Base-by-base conservation (phyloP, 768 basidiomycete species). In the Strobilomyces dryophilus region DNA sequence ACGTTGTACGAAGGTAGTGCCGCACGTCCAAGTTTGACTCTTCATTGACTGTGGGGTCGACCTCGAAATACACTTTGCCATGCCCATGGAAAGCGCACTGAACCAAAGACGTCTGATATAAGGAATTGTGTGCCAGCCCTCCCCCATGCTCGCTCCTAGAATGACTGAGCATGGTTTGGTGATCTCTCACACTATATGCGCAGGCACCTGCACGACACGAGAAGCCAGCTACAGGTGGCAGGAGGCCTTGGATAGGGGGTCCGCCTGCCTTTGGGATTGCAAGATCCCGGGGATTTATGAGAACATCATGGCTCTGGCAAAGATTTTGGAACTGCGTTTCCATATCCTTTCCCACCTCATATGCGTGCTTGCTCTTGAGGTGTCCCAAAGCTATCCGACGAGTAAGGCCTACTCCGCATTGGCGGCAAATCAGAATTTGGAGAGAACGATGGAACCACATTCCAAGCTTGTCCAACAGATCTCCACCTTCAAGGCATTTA, bases 381-480 rank as follows among this genome's bases (percentile, higher is more conserved):
- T 49, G 48, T n/a, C 48, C 48, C 18, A 42, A 32, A 1, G 29
- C 40, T 0, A 20, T 42, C 31, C 15, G 31, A 1, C 20, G 24
- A 4, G 48, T 49, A 21, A 49, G 48, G 40, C 48, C 48, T 1
- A 42, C 48, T 24, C n/a, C 3, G 15, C 48, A 49, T 4, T 24
- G 40, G 4, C 31, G 40, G 5, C 48, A 49, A 49, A 49, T 42
- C 31, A 49, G 40, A 42, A 49, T 49, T 26, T 4, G 29, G 17
- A 49, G 48, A 42, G 48, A 18, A 32, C 29, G 10, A n/a, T 49
- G 48, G 40, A 49, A n/a, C 48, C 48, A 49, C 39, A 49, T 49
- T 34, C 48, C 40, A 2, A 49, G 48, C 20, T 24, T 20, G 17
- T 49, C 40, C 12, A 49, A 40, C 3, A 42, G 3, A 7, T 42